Percentiles rank a stretch among this genome's conserved stretches.
phyloP scores from a whole-genome alignment of 2,329 filamentous ascomycete genomes.

The Exophiala dermatitidis region DNA sequence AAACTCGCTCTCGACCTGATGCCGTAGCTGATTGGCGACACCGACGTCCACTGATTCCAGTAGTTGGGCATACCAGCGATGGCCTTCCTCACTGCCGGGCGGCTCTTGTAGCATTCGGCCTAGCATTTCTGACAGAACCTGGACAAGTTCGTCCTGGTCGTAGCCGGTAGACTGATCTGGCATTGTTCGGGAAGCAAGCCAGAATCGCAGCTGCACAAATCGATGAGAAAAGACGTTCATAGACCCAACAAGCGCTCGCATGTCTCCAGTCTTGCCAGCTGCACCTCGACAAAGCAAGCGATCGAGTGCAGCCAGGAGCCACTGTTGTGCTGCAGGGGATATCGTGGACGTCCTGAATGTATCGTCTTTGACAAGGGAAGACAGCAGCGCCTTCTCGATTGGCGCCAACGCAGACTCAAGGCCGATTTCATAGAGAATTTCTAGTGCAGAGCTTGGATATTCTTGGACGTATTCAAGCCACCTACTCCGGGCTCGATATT shows the following conservation, averaged over 20 bases:
- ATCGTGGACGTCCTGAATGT: constrained; percentile 3
- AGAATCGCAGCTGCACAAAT: constrained; percentile 18
- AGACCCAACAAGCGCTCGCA: constrained; percentile 30
- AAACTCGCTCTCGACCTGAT: constrained; percentile 37
- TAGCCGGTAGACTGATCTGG: constrained; percentile 7
- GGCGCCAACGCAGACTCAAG: constrained; percentile 27
- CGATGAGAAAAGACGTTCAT: constrained; percentile 20
- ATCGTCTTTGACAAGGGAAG: constrained; percentile 4
- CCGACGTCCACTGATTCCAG: constrained; percentile 10
- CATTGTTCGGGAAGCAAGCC: constrained; percentile 3
- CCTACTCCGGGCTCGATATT: constrained; percentile 16
- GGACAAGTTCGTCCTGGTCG: constrained; percentile 20
- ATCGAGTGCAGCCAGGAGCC: constrained; percentile 12
- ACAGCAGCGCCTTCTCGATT: constrained; percentile 4
- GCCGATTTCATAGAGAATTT: constrained; percentile 29
- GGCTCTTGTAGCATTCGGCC: constrained; percentile 4
- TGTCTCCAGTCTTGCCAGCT: constrained; percentile 1
- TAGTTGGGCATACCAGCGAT: constrained; percentile 11
- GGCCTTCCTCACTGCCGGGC: background rate
- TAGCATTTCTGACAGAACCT: constrained; percentile 28
- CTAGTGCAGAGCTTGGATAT: constrained; percentile 32
- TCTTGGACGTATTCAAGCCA: constrained; percentile 28
- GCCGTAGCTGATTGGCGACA: constrained; percentile 33
- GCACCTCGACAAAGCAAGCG: constrained; percentile 2
- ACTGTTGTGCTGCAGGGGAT: constrained; percentile 5